These are phyloP conservation scores for Anaeramoeba flamelloides DNA, from an alignment of 78 protist species.

Conservation along the genomic window DNA sequence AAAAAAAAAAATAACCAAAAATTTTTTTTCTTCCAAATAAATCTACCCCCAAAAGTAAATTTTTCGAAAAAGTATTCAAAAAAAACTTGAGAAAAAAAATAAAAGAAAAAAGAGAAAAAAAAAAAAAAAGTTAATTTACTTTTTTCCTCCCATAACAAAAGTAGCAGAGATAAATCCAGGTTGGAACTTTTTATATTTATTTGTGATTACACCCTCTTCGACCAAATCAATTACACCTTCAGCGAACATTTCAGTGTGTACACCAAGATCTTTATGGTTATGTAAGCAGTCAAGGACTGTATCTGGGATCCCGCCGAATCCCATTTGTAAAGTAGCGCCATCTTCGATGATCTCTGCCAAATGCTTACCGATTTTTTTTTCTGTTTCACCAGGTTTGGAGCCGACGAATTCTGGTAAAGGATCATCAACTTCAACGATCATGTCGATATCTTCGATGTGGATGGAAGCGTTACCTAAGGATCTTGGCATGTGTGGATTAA, in stretches of 20 bases:
- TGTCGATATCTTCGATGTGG: slow-evolving; percentile 8
- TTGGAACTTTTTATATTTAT: slow-evolving; percentile 1
- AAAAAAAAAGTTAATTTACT: too few species aligned
- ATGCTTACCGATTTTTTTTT: not conserved
- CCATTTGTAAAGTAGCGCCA: slow-evolving; percentile 32
- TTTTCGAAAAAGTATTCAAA: too few species aligned
- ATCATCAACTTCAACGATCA: too few species aligned
- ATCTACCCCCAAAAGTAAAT: too few species aligned
- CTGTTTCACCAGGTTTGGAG: not conserved
- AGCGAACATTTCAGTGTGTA: slow-evolving; percentile 37
- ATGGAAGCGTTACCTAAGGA: slow-evolving; percentile 20
- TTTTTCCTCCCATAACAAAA: too few species aligned
- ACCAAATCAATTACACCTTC: slow-evolving; percentile 19
- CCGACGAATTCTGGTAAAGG: slow-evolving; percentile 13
- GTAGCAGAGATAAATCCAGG: not conserved
- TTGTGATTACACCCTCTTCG: slow-evolving; percentile 20
- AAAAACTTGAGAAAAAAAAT: too few species aligned
- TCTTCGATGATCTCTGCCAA: slow-evolving; percentile 14
- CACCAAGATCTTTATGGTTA: slow-evolving; percentile 22
- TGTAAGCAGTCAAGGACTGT: not conserved
- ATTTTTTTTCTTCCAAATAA: too few species aligned
- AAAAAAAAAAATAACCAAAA: too few species aligned
- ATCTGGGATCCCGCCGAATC: slow-evolving; percentile 37
- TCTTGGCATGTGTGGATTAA: slow-evolving; percentile 28
- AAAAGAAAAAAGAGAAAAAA: too few species aligned